Conservation (phyloP, 176 grass and related monocot species). For the Avena sativa region DNA sequence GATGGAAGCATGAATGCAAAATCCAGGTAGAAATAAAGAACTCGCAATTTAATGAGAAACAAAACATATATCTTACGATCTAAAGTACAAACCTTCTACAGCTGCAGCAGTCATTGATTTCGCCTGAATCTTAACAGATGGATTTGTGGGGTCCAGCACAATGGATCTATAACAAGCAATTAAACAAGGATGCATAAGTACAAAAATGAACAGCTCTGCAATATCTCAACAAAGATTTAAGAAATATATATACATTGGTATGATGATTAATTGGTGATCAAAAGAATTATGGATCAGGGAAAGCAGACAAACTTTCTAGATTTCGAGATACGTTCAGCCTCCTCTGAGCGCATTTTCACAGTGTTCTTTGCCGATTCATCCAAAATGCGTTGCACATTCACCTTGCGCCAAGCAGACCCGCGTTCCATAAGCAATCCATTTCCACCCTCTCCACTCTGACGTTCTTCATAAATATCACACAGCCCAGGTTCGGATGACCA, state of each 20-base stretch:
- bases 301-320: conserved; percentile 90
- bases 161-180: conserved; percentile 71
- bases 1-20: conserved; percentile 19
- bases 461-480: conserved; percentile 98
- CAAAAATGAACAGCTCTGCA: conserved; percentile 1
- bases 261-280: conserved; percentile 39
- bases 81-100: conserved; percentile 75
- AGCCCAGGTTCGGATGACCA: conserved; percentile 73
- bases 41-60: conserved; percentile 32
- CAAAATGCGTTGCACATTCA: conserved; percentile 92
- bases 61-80: conserved; percentile 41
- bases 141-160: conserved; percentile 86
- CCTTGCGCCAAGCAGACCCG: conserved; percentile 92
- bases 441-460: conserved; percentile 73
- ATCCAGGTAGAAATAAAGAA: conserved; percentile 28
- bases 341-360: conserved; percentile 95
- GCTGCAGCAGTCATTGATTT: conserved; percentile 88
- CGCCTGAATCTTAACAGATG: conserved; percentile 96
- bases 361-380: conserved; percentile 93
- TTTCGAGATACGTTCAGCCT: conserved; percentile 89
- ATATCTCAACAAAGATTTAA: conserved; percentile 24
- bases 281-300: conserved; percentile 47
- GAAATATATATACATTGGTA: conserved; percentile 16
- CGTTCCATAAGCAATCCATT: conserved; percentile 88
- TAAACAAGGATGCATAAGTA: conserved; percentile 27